Base-by-base conservation (phyloP, 495 filamentous ascomycete genomes). In the Penicillium chermesinum region DNA sequence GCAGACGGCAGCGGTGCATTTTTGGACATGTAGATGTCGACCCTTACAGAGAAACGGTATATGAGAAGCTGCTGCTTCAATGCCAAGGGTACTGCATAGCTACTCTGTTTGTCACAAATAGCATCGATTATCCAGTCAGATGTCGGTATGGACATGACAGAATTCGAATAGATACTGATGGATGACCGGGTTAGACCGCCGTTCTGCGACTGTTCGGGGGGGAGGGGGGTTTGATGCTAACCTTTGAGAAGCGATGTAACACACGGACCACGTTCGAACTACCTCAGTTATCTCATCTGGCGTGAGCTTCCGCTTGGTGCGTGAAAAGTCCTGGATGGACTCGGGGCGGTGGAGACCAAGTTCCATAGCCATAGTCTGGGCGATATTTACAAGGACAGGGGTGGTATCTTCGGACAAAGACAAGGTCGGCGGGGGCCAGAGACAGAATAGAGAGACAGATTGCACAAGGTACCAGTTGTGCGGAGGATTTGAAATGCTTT, bases 371-470 rank as follows among this genome's bases (percentile, higher is more conserved):
- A 55, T 55, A 4, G 47, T 47, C 18, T 55, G 52, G 3, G 52
- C 47, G 15, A 46, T 37, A 16, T 41, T 50, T 0, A 50, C 38
- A 10, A 55, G 32, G 15, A 41, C 42, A 3, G 44, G 32, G 17
- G 47, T 55, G 6, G 17, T 55, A 25, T 55, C 52, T 7, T 41
- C 50, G 1, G 47, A 46, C 3, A 55, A 38, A 5, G 52, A 55
- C 1, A 47, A 55, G 1, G 52, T 55, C 12, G 52, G 52, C 43
- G 46, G 47, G 20, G 52, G 52, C 52, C 52, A 55, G 47, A 50
- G 41, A 43, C 47, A 55, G n/a, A 55, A 21, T 7, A 55, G 43
- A 3, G 33, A 38, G 16, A 55, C 48, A 5, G 52, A 46, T 30
- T 50, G 52, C 37, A 55, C 52, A 32, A 48, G 18, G 20, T 55